Conservation (phyloP, 805 yeast genomes). For the Metschnikowia corniflorae region DNA sequence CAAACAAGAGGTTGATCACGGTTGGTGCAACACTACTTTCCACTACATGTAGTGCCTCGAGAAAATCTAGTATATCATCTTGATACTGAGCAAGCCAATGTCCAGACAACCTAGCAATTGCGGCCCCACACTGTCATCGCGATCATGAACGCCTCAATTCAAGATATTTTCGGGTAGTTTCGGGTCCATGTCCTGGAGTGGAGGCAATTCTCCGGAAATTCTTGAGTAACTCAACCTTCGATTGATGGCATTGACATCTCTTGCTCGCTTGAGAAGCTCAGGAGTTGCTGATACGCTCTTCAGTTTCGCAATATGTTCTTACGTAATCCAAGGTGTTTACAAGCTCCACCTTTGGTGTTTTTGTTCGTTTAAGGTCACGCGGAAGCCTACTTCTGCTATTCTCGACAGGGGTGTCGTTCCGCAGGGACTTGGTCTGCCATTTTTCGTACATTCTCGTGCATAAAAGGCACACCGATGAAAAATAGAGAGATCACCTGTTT, state of each 20-base stretch:
- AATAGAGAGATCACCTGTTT: too few species aligned
- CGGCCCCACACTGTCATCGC: slow-evolving; percentile 79
- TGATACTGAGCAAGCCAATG: slow-evolving; percentile 70
- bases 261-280: slow-evolving; percentile 69
- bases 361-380: too few species aligned
- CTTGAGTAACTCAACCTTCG: slow-evolving; percentile 71
- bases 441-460: too few species aligned
- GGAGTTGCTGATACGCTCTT: slow-evolving; percentile 58
- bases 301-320: too few species aligned
- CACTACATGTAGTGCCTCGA: slow-evolving; percentile 70
- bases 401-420: too few species aligned
- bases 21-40: slow-evolving; percentile 62
- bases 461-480: too few species aligned
- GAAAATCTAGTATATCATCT: slow-evolving; percentile 66
- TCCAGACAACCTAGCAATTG: slow-evolving; percentile 61
- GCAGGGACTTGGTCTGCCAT: too few species aligned
- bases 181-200: slow-evolving; percentile 42
- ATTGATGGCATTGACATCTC: slow-evolving; percentile 70
- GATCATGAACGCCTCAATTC: slow-evolving; percentile 82
- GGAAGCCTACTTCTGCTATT: too few species aligned
- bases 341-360: too few species aligned
- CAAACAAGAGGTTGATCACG: slow-evolving; percentile 64
- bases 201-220: slow-evolving; percentile 64
- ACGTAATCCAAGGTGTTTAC: too few species aligned
- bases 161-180: slow-evolving; percentile 64